Evolutionary conservation across 352 stramenopile genomes (phyloP), one percentile per base, ranked within the genome.

Genomic region (Phytophthora meadii): DNA sequence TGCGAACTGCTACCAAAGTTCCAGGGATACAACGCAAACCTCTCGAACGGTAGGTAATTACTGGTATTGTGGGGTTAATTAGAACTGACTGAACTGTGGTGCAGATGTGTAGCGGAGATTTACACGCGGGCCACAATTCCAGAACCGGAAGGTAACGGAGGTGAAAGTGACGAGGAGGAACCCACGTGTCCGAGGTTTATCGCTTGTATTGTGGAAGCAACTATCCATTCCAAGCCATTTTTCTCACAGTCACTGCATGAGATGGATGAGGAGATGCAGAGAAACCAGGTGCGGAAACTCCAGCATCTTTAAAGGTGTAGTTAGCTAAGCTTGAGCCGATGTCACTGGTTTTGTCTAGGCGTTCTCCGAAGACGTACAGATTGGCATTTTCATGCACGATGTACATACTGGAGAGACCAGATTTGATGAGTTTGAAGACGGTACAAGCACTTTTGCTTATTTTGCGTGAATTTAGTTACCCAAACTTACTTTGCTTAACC

Each of bases 61-160:
- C 28, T 46, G 24, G 10, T 36, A 14, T 22, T 37, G 30, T 25
- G 34, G 19, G 28, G 10, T 36, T 12, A 69, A 72, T 40, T 72
- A 15, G 65, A 67, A 44, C 50, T 47, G 28, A 24, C 55, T 14
- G 27, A 5, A 4, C n/a, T 62, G 17, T 27, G 7, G 1, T 39
- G 41, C 30, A 84, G 78, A 27, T 70, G 68, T 24, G 78, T 87
- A 24, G 55, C 70, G 3, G 68, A 84, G 19, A 53, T 84, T 39
- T 84, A 83, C 40, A 84, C 78, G 5, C 68, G 75, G 6, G 75
- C 78, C 5, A 87, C 78, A 12, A 77, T 87, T 19, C 73, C 74
- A 10, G 27, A 54, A n/a, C 15, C 54, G 5, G 69, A 76, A 47
- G 45, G 44, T 5, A 56, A 32, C 24, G 39, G 19, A 49, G 48